Conservation (phyloP, 805 yeast species). For the Candida anglica region DNA sequence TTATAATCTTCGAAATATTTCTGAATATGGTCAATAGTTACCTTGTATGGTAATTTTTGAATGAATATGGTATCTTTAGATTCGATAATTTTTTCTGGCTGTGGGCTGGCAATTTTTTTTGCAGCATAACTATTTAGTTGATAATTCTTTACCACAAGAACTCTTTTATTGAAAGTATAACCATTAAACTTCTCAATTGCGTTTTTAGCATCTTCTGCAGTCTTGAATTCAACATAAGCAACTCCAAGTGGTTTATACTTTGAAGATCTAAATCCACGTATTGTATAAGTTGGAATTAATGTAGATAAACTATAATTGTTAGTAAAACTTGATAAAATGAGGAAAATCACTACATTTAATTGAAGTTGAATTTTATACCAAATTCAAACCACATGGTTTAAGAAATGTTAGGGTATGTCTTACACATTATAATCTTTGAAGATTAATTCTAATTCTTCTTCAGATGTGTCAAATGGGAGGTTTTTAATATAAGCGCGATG, state of each 20-base stretch:
- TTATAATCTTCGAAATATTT: constrained; percentile 40
- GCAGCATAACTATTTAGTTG: background rate
- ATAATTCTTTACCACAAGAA: constrained; percentile 31
- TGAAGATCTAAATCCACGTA: constrained; percentile 38
- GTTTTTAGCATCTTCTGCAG: constrained; percentile 21
- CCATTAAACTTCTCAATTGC: constrained; percentile 25
- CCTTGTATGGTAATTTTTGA: constrained; percentile 32
- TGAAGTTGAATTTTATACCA: too few relatives aligned
- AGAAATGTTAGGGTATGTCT: constrained; percentile 17
- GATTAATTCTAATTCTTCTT: constrained; percentile 44
- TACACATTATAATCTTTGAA: constrained; percentile 46
- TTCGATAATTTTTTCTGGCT: constrained; percentile 1
- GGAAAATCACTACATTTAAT: too few relatives aligned
- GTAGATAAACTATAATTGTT: constrained; percentile 26
- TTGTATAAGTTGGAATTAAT: constrained; percentile 52
- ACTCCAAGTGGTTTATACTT: constrained; percentile 53
- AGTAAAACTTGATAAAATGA: constrained; percentile 1
- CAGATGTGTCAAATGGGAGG: constrained; percentile 49
- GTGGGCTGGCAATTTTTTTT: background rate
- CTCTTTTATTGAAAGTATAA: constrained; percentile 20
- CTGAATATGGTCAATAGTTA: constrained; percentile 42
- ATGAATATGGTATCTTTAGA: constrained; percentile 47
- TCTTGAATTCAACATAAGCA: constrained; percentile 36
- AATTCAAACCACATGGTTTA: too few relatives aligned
- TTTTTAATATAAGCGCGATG: constrained; percentile 52